Percentiles rank a stretch among this genome's conserved stretches.
These are phyloP conservation scores for Thermomucor indicae-seudaticae DNA, from an alignment of 371 early-diverging fungal species.

Conservation along the genomic window DNA sequence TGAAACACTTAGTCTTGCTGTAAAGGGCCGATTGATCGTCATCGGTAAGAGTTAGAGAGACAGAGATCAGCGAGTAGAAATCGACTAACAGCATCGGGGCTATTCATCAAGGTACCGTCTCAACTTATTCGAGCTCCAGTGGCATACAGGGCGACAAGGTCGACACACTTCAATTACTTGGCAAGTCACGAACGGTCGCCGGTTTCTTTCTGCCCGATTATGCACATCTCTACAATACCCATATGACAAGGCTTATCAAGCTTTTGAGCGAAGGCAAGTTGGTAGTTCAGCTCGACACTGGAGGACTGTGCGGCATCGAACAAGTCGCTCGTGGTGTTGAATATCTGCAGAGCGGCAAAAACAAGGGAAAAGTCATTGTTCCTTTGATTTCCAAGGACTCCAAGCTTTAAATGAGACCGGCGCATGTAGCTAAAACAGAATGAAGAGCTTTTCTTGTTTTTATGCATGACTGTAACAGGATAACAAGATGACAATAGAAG, in stretches of 20 bases:
- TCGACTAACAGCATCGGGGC: too few relatives aligned
- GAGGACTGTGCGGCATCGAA: constrained; percentile 35
- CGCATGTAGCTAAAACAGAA: too few relatives aligned
- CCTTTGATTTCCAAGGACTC: constrained; percentile 14
- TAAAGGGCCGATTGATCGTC: constrained; percentile 55
- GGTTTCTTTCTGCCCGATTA: constrained; percentile 56
- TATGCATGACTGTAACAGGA: too few relatives aligned
- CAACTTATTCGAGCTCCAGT: constrained; percentile 30
- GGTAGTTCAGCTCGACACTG: constrained; percentile 38
- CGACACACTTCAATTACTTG: constrained; percentile 43
- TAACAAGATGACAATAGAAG: not conserved
- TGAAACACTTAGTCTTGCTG: constrained; percentile 32
- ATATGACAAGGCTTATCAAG: constrained; percentile 32
- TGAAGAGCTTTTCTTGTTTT: too few relatives aligned
- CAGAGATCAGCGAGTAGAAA: too few relatives aligned
- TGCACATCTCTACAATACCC: constrained; percentile 13
- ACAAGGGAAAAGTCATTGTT: constrained; percentile 55
- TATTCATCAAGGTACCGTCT: too few relatives aligned
- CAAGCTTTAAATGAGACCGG: constrained; percentile 23
- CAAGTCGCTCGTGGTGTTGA: constrained; percentile 38
- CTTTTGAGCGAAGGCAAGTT: constrained; percentile 30
- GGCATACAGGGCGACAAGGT: constrained; percentile 45
- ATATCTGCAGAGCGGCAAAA: constrained; percentile 46
- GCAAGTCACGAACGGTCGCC: constrained; percentile 47
- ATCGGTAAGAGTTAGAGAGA: too few relatives aligned